Evolutionary conservation across 805 yeast species (phyloP), one percentile per base, ranked within the genome.

Genomic region (Tetrapisispora arboricola): DNA sequence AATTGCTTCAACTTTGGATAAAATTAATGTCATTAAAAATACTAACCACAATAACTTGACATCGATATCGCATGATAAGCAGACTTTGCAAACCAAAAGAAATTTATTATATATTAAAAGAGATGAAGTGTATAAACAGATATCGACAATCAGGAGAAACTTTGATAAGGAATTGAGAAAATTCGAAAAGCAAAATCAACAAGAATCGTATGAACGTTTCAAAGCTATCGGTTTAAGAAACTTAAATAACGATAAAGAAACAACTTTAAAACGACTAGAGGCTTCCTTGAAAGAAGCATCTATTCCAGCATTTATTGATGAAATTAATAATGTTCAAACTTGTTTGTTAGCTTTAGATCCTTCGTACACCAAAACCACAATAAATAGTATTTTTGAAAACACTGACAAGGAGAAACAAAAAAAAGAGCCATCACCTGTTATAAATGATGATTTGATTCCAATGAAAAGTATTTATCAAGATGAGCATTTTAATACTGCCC

Each of bases 281-380:
- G 67, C 73, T 54, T 75, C 74, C 53, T 74, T 83, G 67, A 72
- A 76, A 38, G 81, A 76, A 45, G 86, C 86, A 33, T 50, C 55
- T 33, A 77, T 83, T 21, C 95, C 96, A 16, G 96, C 95, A 17
- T 86, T 82, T 64, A 74, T 78, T 42, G 65, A 67, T 34, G 94
- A 90, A 64, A 80, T 88, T 51, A 70, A 71, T 47, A 67, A 80
- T 47, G 80, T 90, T 53, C 84, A 85, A 60, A 66, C 71, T 41
- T 71, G 85, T 58, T 69, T 87, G 60, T 55, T 65, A 28, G 75
- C 75, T 64, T 84, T 90, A 53, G 94, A 86, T 57, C 88, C 92
- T 48, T 55, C 78, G 32, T 77, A 75, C 64, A 82, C 76, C 55
- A 75, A 73, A 61, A 75, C 80, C 31, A 64, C 61, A 11, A 53